Conservation (phyloP, 1,284 basidiomycete species). For the Puccinia coronata region DNA sequence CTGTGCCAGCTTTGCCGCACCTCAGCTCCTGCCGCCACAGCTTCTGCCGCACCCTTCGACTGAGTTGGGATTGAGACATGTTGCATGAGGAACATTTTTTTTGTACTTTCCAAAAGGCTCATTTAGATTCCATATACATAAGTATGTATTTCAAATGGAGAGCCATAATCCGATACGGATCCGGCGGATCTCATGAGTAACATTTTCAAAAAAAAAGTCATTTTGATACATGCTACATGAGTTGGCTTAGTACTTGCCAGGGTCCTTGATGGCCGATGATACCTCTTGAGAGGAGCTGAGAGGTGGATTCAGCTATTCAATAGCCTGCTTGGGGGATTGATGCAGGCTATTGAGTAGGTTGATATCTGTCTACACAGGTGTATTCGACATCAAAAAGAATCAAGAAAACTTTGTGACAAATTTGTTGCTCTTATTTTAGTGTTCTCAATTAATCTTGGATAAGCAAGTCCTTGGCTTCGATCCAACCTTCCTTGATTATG, state of each 20-base stretch:
- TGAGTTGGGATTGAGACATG: neutral
- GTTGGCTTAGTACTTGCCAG: neutral
- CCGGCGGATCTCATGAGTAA: neutral
- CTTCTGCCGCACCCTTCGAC: neutral
- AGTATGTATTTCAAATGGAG: neutral
- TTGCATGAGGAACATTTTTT: no score
- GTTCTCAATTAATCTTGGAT: neutral
- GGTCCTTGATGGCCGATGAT: neutral
- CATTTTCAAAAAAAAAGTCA: neutral
- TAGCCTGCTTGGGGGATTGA: no score
- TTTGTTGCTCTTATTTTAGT: neutral
- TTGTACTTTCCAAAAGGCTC: neutral
- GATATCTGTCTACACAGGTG: no score
- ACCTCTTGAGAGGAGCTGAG: no score
- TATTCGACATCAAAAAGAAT: no score
- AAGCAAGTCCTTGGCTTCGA: constrained; percentile 10
- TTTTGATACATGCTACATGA: neutral
- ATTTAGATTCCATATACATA: neutral
- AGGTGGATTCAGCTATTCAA: no score
- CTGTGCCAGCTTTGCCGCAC: neutral
- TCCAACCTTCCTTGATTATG: neutral
- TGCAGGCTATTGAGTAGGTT: no score
- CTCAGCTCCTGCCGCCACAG: no score
- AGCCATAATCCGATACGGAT: neutral
- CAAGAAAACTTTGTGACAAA: neutral